phyloP scores from a whole-genome alignment of 2,329 filamentous ascomycete genomes.

The Paraconiothyrium brasiliense region DNA sequence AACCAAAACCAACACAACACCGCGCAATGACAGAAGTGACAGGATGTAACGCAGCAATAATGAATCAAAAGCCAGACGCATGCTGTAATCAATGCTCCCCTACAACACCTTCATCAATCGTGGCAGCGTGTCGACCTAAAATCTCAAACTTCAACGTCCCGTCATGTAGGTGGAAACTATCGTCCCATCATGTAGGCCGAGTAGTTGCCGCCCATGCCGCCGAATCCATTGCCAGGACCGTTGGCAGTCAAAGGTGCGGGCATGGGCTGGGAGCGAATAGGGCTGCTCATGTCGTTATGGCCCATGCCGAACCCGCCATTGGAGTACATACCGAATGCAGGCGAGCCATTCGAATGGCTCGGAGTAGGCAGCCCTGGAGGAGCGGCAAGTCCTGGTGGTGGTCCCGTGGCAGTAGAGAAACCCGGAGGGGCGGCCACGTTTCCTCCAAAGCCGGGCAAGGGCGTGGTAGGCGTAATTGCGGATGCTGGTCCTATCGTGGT shows the following conservation, averaged over 20 bases:
- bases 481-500: conserved; percentile 62
- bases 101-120: conserved; percentile 49
- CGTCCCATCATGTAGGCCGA: conserved; percentile 54
- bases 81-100: conserved; percentile 41
- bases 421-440: conserved; percentile 62
- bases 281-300: conserved; percentile 46
- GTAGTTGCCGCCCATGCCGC: conserved; percentile 42
- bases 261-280: conserved; percentile 36
- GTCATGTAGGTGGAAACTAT: conserved; percentile 51
- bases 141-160: conserved; percentile 40
- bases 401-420: conserved; percentile 75
- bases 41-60: conserved; percentile 50
- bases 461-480: conserved; percentile 60
- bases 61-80: conserved; percentile 43
- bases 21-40: conserved; percentile 55
- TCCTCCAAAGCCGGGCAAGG: conserved; percentile 67
- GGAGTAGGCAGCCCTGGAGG: conserved; percentile 72
- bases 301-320: conserved; percentile 49
- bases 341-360: conserved; percentile 39
- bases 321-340: conserved; percentile 49
- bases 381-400: conserved; percentile 80
- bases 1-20: conserved; percentile 49
- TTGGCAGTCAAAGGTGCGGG: conserved; percentile 46
- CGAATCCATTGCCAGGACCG: conserved; percentile 43
- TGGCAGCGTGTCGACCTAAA: conserved; percentile 36